Base-by-base conservation (phyloP, 2,329 filamentous ascomycete genomes). In the Botryosphaeria agaves region DNA sequence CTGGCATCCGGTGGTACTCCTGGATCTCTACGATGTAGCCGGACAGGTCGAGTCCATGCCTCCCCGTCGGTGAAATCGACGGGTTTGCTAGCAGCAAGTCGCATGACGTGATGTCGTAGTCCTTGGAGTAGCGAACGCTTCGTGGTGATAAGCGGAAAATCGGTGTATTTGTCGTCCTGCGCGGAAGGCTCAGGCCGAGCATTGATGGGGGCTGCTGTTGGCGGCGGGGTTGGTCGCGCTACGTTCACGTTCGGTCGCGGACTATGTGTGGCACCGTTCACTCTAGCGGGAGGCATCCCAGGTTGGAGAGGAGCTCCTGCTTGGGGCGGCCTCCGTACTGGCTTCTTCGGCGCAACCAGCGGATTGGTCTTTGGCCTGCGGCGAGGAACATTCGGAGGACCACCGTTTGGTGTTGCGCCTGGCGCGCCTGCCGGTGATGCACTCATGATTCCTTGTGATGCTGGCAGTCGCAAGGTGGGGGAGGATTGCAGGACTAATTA, bases 1-100 rank as follows among this genome's bases (percentile, higher is more conserved):
- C 72, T 61, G 32, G 76, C 69, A 18, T 75, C 55, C 40, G 38
- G 68, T 28, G 65, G 72, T 42, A 72, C 75, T 43, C 75, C 71
- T 12, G 85, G 83, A 48, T 94, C 85, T 33, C 89, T 78, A 38
- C 89, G 75, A 48, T 95, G 85, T 21, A 98, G 61, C 21, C 82
- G 76, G 18, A 95, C 80, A 1, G 89, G 89, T 17, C 84, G 72
- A 12, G 80, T 77, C 48, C 95, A 98, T 30, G 91, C 74, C 5
- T 74, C 62, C 40, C 87, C 75, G 45, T 95, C 76, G 36, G 82
- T 64, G 18, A 73, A 66, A 41, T 78, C 76, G 37, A 39, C 35
- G 6, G 19, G 14, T 21, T 41, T 34, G 20, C 43, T 41, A 16
- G 66, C 61, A 37, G 77, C 66, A 33, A 98, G 74, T 41, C 81